A percentile compares a stretch with the other conserved stretches of the same genome.
These are phyloP conservation scores for Colletotrichum eremochloae DNA, from an alignment of 2,329 filamentous ascomycete genomes.

Conservation along the genomic window DNA sequence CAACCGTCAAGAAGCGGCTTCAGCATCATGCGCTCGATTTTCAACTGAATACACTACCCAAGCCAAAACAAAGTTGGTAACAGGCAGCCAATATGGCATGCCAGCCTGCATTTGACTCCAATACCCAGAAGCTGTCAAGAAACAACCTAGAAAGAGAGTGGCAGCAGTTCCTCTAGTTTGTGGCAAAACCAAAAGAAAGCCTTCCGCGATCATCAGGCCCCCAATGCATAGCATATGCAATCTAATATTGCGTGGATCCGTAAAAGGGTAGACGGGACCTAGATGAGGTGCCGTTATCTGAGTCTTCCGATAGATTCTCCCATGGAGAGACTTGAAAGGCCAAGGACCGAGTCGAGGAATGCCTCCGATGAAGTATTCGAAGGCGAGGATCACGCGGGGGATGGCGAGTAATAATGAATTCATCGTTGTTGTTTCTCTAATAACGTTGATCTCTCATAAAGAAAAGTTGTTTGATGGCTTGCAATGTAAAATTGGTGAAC, in stretches of 20 bases:
- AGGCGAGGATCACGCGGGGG: slow-evolving; percentile 6
- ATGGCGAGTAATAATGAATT: background rate
- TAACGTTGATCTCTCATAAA: background rate
- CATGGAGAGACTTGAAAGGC: slow-evolving; percentile 30
- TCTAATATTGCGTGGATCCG: slow-evolving; percentile 1
- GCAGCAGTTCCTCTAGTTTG: background rate
- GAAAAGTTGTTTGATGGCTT: background rate
- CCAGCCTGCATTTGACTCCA: slow-evolving; percentile 19
- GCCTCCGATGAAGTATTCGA: slow-evolving; percentile 30
- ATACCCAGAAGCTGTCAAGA: slow-evolving; percentile 15
- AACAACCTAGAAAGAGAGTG: slow-evolving; percentile 19
- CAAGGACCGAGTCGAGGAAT: slow-evolving; percentile 24
- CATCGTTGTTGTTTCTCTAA: background rate
- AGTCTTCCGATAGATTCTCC: slow-evolving; percentile 32
- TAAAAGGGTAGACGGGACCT: slow-evolving; percentile 23
- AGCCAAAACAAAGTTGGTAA: slow-evolving; percentile 5
- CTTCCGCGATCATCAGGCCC: slow-evolving; percentile 9
- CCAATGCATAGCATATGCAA: slow-evolving; percentile 23
- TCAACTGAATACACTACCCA: slow-evolving; percentile 13
- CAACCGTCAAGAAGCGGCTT: background rate
- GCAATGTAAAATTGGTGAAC: background rate
- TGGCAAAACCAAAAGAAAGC: slow-evolving; percentile 1
- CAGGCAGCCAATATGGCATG: slow-evolving; percentile 22
- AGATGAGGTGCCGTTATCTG: slow-evolving; percentile 28
- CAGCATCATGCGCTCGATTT: background rate